These are phyloP conservation scores for Fraxinus platypoda DNA, from an alignment of 305 asterid species.

Conservation along the genomic window DNA sequence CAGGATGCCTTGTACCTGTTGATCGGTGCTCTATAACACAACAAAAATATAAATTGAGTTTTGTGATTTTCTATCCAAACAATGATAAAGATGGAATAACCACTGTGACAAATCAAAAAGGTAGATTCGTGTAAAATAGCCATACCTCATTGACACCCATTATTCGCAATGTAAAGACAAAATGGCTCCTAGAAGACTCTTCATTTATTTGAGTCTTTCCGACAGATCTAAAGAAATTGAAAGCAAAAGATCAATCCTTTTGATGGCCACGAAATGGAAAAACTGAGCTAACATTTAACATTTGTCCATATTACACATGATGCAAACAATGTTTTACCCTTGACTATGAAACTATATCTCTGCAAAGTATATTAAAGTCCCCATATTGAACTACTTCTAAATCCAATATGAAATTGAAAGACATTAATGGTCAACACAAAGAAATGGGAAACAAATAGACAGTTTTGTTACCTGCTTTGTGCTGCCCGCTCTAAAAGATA, in stretches of 20 bases:
- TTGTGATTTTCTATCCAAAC: constrained; percentile 1
- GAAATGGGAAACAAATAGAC: background rate
- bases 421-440: background rate
- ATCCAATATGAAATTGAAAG: background rate
- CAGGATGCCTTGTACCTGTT: constrained; percentile 88
- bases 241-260: constrained; percentile 6
- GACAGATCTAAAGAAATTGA: constrained; percentile 56
- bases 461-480: constrained; percentile 76
- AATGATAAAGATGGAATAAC: background rate
- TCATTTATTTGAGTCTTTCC: constrained; percentile 97
- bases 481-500: constrained; percentile 85
- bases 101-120: background rate
- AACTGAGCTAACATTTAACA: background rate
- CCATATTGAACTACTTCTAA: background rate
- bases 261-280: background rate
- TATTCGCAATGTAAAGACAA: constrained; percentile 84
- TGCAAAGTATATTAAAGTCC: background rate
- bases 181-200: constrained; percentile 92
- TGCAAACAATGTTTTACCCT: background rate
- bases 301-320: background rate
- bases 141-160: constrained; percentile 82
- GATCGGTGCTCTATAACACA: constrained; percentile 70
- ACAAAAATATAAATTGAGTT: background rate
- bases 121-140: background rate
- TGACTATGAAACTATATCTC: background rate